phyloP scores from a whole-genome alignment of 2,329 filamentous ascomycete species.

The Colletotrichum sp. region DNA sequence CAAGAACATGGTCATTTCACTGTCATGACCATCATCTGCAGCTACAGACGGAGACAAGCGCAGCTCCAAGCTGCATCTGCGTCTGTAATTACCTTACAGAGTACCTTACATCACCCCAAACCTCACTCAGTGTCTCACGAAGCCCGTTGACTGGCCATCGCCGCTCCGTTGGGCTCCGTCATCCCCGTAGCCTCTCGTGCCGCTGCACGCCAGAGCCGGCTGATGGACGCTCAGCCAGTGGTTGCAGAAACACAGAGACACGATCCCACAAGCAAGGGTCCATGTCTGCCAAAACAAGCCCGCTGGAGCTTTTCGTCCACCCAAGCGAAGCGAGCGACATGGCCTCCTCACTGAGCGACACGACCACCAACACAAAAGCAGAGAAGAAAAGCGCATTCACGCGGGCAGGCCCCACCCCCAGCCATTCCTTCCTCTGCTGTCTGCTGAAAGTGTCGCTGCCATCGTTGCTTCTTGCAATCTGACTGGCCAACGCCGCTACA shows the following conservation, averaged over 20 bases:
- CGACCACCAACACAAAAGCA: background rate
- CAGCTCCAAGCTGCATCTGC: background rate
- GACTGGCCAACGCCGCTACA: background rate
- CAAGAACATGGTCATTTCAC: background rate
- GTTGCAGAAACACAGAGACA: slow-evolving; percentile 11
- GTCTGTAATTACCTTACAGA: background rate
- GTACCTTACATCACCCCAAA: background rate
- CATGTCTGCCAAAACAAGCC: slow-evolving; percentile 8
- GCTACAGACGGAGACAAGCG: background rate
- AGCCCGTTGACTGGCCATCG: slow-evolving; percentile 13
- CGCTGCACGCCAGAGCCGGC: slow-evolving; percentile 4
- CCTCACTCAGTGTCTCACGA: slow-evolving; percentile 8
- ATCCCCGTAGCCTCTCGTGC: background rate
- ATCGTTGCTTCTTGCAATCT: slow-evolving; percentile 3
- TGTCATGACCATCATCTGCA: background rate
- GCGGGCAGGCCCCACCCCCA: background rate
- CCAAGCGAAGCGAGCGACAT: background rate
- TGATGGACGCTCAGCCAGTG: slow-evolving; percentile 7
- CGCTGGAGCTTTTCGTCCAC: background rate
- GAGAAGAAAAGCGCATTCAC: background rate
- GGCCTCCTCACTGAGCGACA: background rate
- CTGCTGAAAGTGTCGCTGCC: background rate
- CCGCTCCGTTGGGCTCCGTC: slow-evolving; percentile 1
- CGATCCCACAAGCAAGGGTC: slow-evolving; percentile 13
- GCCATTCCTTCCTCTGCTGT: slow-evolving; percentile 3